Conservation (phyloP, 169 alveolate species). For the Plasmodium ovale region DNA sequence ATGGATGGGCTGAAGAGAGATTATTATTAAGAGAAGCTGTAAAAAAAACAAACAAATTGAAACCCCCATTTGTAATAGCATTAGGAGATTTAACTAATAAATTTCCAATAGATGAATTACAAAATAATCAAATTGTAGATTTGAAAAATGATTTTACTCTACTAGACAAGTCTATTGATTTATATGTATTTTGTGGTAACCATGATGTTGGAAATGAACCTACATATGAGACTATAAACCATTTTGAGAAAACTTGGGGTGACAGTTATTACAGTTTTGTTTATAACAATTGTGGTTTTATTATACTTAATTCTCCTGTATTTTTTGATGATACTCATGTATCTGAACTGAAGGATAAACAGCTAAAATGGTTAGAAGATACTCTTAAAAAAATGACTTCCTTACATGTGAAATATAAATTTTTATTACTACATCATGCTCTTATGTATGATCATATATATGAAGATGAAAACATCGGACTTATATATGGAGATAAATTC, state of each 20-base stretch:
- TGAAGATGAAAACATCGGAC: conserved; percentile 47
- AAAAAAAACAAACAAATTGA: conserved; percentile 44
- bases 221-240: conserved; percentile 9
- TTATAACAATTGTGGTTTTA: conserved; percentile 27
- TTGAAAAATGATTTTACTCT: conserved; percentile 27
- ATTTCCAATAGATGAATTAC: conserved; percentile 1
- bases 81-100: conserved; percentile 34
- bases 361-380: conserved; percentile 39
- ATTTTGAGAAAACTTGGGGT: conserved; percentile 33
- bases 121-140: neutral
- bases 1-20: conserved; percentile 40
- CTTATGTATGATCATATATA: conserved; percentile 40
- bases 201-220: conserved; percentile 41
- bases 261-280: conserved; percentile 36
- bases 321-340: conserved; percentile 30
- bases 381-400: conserved; percentile 19
- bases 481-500: conserved; percentile 33
- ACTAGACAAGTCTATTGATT: conserved; percentile 43
- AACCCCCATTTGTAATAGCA: conserved; percentile 31
- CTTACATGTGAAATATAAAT: conserved; percentile 22
- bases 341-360: conserved; percentile 14
- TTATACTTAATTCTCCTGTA: conserved; percentile 26
- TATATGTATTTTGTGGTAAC: conserved; percentile 49
- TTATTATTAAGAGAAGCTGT: conserved; percentile 28
- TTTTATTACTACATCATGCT: conserved; percentile 38